Evolutionary conservation across 148 eudicot genomes (phyloP).

Genomic region (Nepenthes mirabilis): DNA sequence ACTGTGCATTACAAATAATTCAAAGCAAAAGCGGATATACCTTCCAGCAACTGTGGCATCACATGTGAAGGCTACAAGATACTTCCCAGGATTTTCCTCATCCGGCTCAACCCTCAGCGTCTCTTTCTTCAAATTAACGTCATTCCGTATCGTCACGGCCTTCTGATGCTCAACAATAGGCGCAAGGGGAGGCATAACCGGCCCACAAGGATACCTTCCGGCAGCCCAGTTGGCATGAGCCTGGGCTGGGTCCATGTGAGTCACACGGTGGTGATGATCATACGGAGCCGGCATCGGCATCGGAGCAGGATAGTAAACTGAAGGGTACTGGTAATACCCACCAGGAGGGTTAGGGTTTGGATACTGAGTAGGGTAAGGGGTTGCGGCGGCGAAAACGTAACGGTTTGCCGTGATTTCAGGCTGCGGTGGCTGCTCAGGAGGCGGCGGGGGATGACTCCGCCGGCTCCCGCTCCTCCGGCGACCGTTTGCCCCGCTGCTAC

Average conservation of each 20-base stretch:
- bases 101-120: conserved; percentile 65
- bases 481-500: conserved; percentile 37
- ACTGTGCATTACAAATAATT: background rate
- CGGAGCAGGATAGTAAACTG: conserved; percentile 41
- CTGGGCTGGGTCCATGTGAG: conserved; percentile 18
- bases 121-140: conserved; percentile 89
- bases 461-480: conserved; percentile 34
- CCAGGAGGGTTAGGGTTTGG: conserved; percentile 38
- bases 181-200: conserved; percentile 32
- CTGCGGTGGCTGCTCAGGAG: conserved; percentile 34
- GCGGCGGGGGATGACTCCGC: conserved; percentile 33
- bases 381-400: conserved; percentile 68
- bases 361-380: conserved; percentile 58
- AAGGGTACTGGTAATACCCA: conserved; percentile 48
- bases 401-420: conserved; percentile 43
- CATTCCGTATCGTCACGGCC: conserved; percentile 83
- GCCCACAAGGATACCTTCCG: conserved; percentile 52
- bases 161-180: conserved; percentile 85
- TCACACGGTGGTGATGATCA: conserved; percentile 66
- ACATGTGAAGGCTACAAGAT: conserved; percentile 68
- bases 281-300: conserved; percentile 66
- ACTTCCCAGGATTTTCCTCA: conserved; percentile 65
- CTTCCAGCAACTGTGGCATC: conserved; percentile 89
- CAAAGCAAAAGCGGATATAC: conserved; percentile 18
- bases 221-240: conserved; percentile 34